Percentiles rank a stretch among this genome's conserved stretches.
Conservation (phyloP, 805 yeast species). For the Starmerella lactis-condensi region DNA sequence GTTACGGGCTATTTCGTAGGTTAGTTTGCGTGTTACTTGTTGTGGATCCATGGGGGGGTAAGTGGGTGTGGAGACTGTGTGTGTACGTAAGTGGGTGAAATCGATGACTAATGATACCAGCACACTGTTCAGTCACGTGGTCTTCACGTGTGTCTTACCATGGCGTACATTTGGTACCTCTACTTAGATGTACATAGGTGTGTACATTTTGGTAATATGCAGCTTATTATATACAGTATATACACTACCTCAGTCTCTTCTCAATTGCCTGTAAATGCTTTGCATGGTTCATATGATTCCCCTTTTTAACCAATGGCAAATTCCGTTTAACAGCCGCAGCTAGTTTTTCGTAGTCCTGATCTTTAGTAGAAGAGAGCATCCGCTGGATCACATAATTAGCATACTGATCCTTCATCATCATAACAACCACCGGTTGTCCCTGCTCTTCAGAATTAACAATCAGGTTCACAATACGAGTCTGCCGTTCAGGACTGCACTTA, state of each 20-base stretch:
- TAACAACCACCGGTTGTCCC: conserved; percentile 39
- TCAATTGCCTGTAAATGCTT: conserved; percentile 74
- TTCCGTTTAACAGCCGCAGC: conserved; percentile 65
- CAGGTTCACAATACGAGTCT: conserved; percentile 42
- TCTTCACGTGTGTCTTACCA: too few species aligned
- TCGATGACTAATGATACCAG: too few species aligned
- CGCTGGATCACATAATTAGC: conserved; percentile 96
- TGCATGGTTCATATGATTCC: conserved; percentile 48
- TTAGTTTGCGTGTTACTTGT: neutral
- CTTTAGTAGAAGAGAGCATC: conserved; percentile 63
- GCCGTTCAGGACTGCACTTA: conserved; percentile 46
- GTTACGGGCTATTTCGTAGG: conserved; percentile 1
- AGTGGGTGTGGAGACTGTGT: too few species aligned
- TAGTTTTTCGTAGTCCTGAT: conserved; percentile 47
- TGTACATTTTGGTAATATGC: conserved; percentile 3
- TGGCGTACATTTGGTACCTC: too few species aligned
- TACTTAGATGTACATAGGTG: too few species aligned
- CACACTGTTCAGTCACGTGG: too few species aligned
- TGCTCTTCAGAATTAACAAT: conserved; percentile 25
- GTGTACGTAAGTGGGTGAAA: too few species aligned
- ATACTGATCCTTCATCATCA: conserved; percentile 95
- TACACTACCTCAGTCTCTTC: conserved; percentile 24
- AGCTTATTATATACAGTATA: conserved; percentile 22
- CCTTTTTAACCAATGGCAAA: conserved; percentile 38
- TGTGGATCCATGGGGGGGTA: conserved; percentile 1